phyloP scores from a whole-genome alignment of 2,329 filamentous ascomycete genomes.

The Cladosporium colombiae region DNA sequence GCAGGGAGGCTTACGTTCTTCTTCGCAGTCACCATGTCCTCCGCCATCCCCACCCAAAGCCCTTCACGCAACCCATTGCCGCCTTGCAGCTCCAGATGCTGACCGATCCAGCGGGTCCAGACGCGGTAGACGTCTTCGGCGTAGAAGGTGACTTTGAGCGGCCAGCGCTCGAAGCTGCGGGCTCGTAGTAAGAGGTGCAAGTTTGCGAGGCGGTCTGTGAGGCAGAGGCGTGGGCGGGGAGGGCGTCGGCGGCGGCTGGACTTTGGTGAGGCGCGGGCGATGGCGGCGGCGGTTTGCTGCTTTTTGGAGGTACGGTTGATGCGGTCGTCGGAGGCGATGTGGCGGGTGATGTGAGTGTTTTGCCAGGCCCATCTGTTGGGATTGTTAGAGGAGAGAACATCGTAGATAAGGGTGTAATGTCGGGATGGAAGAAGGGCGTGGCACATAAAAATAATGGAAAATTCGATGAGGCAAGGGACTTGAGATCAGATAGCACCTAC shows the following conservation, averaged over 20 bases:
- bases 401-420: not conserved
- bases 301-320: slow-evolving; percentile 49
- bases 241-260: slow-evolving; percentile 50
- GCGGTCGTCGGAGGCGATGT: slow-evolving; percentile 68
- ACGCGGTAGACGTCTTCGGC: slow-evolving; percentile 64
- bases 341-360: slow-evolving; percentile 77
- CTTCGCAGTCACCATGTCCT: slow-evolving; percentile 23
- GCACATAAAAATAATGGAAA: not conserved
- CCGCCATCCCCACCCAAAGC: slow-evolving; percentile 43
- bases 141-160: slow-evolving; percentile 79
- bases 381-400: not conserved
- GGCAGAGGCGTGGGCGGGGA: slow-evolving; percentile 58
- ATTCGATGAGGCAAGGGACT: not conserved
- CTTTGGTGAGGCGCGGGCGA: slow-evolving; percentile 38
- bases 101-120: slow-evolving; percentile 64
- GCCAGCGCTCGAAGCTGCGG: slow-evolving; percentile 80
- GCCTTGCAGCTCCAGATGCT: slow-evolving; percentile 43
- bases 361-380: slow-evolving; percentile 82
- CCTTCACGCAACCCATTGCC: slow-evolving; percentile 17
- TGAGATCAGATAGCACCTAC: slow-evolving; percentile 52
- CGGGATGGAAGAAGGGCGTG: not conserved
- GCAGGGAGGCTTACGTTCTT: slow-evolving; percentile 5
- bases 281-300: slow-evolving; percentile 37
- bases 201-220: slow-evolving; percentile 74
- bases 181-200: slow-evolving; percentile 78